Evolutionary conservation across 2,329 filamentous ascomycete species (phyloP), one percentile per base, ranked within the genome.

Genomic region (Botrytis deweyae): DNA sequence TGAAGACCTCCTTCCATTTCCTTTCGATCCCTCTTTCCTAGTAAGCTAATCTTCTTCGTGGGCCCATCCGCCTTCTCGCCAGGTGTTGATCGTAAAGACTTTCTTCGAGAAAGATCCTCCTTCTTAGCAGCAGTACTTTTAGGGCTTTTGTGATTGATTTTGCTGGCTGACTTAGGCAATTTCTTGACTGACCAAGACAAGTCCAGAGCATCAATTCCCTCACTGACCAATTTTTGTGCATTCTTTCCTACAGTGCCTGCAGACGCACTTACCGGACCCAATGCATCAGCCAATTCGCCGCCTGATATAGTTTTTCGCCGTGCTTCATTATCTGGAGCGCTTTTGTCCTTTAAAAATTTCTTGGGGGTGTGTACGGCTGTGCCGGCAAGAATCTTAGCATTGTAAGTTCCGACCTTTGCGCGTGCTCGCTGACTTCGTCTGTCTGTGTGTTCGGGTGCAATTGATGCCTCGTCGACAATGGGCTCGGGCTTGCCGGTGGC

Each of bases 21-120:
- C 78, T 89, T 88, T 77, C 88, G 85, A 72, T 87, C 84, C 68
- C 89, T 87, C 82, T 93, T 93, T 74, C 88, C 86, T 40, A 92
- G 81, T 38, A 86, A 84, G 68, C 86, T 87, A 76, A 85, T 82
- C 79, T 85, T 89, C 79, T 80, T 82, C 74, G 82, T 85, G 64
- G 84, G 83, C 20, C 81, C 76, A 78, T 83, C 86, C 78, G 79
- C 83, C 77, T 83, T 83, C 76, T 79, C 82, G 78, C 81, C 86
- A 33, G 36, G 49, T 25, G 71, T 84, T 55, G 85, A 79, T 64
- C 86, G 83, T 66, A 82, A 82, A 46, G 86, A 87, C 71, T 77
- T 80, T 55, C 78, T 72, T 40, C 76, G 75, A n/a, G 72, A 67
- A 80, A 82, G 69, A 82, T 83, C 69, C 75, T 72, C 44, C 52